Base-by-base conservation (phyloP, 176 grass and related monocot genomes). In the Oryza longistaminata region DNA sequence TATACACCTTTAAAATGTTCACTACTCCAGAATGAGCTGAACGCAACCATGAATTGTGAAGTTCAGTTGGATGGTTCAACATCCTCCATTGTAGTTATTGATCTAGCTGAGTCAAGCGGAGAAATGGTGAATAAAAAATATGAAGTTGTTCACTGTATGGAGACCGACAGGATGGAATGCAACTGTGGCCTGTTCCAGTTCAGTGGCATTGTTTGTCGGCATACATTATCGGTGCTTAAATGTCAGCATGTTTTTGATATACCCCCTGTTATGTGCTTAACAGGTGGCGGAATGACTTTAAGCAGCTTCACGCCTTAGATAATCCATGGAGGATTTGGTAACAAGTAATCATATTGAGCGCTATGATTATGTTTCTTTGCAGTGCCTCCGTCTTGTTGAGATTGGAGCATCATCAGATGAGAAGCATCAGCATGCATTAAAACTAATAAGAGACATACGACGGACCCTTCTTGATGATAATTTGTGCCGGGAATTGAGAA, bases 361-460 rank as follows among this genome's bases (percentile, higher is more conserved):
- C 42, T 95, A 90, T 75, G 90, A 95, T 84, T 85, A 90, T 74
- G 79, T 92, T 25, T 90, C 90, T 76, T 80, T 84, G 82, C 85
- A 87, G 66, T 95, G 90, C 85, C 90, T 95, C 82, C 93, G 76
- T 62, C 90, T 95, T 84, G 85, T 90, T 81, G 90, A 95, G 70
- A 79, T 95, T 48, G 90, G 93, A 53, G 69, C 82, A 66, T 42
- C 68, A 81, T 95, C 93, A 21, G 82, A 92, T 69, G 90, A 90
- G 60, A 95, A 92, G 75, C 92, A 92, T 81, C 82, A 86, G 66
- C 82, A 78, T 88, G 85, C 85, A 21, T 24, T 92, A 66, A 90
- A 80, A 50, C 64, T 95, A 72, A 76, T 95, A 70, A 86, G 44
- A 9, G 85, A 88, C 35, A 87, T 95, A 27, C 81, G 84, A 74